These are phyloP conservation scores for Yarrowia sp. DNA, from an alignment of 805 yeast species.

Conservation along the genomic window DNA sequence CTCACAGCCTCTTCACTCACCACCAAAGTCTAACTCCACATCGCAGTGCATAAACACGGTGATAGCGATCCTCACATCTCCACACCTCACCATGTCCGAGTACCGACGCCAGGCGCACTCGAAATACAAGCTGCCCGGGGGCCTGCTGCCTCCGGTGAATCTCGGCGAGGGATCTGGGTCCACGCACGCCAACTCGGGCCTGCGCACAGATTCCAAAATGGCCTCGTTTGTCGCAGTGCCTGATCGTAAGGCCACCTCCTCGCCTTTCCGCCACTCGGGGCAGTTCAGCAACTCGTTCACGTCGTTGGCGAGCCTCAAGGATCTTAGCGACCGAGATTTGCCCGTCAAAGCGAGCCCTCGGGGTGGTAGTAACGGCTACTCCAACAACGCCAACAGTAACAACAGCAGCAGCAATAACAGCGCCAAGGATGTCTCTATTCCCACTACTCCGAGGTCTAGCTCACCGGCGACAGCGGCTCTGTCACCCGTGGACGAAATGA, in stretches of 20 bases:
- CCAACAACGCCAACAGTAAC: neutral
- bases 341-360: conserved; percentile 6
- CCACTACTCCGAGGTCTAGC: conserved; percentile 14
- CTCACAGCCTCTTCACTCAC: no score
- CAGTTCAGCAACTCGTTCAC: conserved; percentile 37
- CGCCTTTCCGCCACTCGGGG: conserved; percentile 19
- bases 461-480: conserved; percentile 28
- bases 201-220: conserved; percentile 21
- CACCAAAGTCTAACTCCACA: conserved; percentile 9
- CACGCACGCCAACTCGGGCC: conserved; percentile 15
- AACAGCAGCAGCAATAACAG: conserved; percentile 1
- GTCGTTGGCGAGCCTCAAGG: conserved; percentile 29
- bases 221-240: conserved; percentile 33
- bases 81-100: conserved; percentile 25
- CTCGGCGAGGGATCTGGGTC: conserved; percentile 8
- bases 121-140: conserved; percentile 34
- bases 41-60: conserved; percentile 11
- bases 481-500: conserved; percentile 28
- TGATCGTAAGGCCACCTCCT: conserved; percentile 21
- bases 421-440: conserved; percentile 10
- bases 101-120: conserved; percentile 32
- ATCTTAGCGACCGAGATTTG: conserved; percentile 16
- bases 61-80: conserved; percentile 1
- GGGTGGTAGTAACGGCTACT: neutral
- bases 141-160: conserved; percentile 30